Evolutionary conservation across 2,329 filamentous ascomycete species (phyloP).

Genomic region (Penicillium decumbens): DNA sequence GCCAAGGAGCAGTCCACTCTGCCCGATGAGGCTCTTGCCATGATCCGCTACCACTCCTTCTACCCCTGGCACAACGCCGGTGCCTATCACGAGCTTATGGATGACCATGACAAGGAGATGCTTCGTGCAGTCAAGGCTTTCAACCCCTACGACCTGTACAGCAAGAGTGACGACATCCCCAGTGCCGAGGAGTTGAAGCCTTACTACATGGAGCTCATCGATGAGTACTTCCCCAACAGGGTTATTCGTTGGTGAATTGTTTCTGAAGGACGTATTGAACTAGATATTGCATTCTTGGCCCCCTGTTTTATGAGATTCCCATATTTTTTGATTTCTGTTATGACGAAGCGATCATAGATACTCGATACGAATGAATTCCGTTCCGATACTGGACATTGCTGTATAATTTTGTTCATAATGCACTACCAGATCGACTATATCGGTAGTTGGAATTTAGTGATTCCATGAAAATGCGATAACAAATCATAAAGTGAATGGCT

Average conservation of each 20-base stretch:
- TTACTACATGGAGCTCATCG: slow-evolving; percentile 69
- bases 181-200: slow-evolving; percentile 72
- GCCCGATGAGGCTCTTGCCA: slow-evolving; percentile 76
- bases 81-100: slow-evolving; percentile 78
- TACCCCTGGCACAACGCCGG: slow-evolving; percentile 85
- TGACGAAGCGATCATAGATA: slow-evolving; percentile 14
- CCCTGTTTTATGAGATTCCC: slow-evolving; percentile 20
- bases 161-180: slow-evolving; percentile 79
- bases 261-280: neutral
- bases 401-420: too few species aligned
- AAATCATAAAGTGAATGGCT: too few species aligned
- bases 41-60: slow-evolving; percentile 91
- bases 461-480: too few species aligned
- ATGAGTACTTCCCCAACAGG: slow-evolving; percentile 67
- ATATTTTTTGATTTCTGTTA: slow-evolving; percentile 8
- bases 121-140: slow-evolving; percentile 76
- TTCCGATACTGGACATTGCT: too few species aligned
- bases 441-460: too few species aligned
- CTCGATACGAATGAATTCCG: slow-evolving; percentile 2
- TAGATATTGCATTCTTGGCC: neutral
- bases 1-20: slow-evolving; percentile 76
- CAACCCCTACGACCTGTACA: slow-evolving; percentile 88
- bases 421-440: too few species aligned
- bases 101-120: slow-evolving; percentile 74
- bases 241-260: slow-evolving; percentile 62